Base-by-base conservation (phyloP, 208 protist genomes). In the Wallacemonas sp. region DNA sequence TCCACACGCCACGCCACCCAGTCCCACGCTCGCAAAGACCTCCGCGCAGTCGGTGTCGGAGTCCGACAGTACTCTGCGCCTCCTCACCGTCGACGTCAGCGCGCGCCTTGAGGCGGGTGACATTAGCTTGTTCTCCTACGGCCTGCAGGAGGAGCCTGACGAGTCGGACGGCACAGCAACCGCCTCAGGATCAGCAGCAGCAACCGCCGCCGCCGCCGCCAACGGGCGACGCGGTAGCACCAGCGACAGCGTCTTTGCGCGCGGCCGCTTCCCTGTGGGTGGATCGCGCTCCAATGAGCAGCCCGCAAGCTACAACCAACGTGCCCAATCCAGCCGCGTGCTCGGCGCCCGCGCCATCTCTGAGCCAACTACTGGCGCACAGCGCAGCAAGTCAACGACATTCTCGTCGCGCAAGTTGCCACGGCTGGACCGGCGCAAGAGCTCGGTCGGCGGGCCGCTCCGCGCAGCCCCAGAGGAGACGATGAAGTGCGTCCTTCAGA, bases 401-500 rank as follows among this genome's bases (percentile, higher is more conserved):
- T n/a, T n/a, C n/a, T n/a, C 61, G 16, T 9, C 17, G 14, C 29
- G 61, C 41, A 24, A 48, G 41, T 2, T 54, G 60, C 17, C 60
- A 9, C 24, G 4, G 24, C n/a, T 27, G 21, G 19, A 26, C 38
- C 27, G 52, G 9, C 27, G 44, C 11, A 32, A 49, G 23, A 23
- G 54, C 19, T 49, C 54, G 17, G 34, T 21, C 24, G 9, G 21
- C 3, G 36, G 47, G 24, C 9, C 24, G 3, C 11, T 34, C 3
- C 4, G 55, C 12, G 38, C 47, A 14, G 23, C 5, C 57, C 2
- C 61, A 6, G 39, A 72, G 36, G 38, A 72, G 12, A 43, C 55
- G n/a, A 84, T 89, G 70, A 29, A 63, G 30, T 62, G 64, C 36
- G 58, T 92, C 23, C 71, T 90, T 33, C 74, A 69, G 3, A 70